Conservation (phyloP, 495 filamentous ascomycete species). For the Penicillium coprophilum region DNA sequence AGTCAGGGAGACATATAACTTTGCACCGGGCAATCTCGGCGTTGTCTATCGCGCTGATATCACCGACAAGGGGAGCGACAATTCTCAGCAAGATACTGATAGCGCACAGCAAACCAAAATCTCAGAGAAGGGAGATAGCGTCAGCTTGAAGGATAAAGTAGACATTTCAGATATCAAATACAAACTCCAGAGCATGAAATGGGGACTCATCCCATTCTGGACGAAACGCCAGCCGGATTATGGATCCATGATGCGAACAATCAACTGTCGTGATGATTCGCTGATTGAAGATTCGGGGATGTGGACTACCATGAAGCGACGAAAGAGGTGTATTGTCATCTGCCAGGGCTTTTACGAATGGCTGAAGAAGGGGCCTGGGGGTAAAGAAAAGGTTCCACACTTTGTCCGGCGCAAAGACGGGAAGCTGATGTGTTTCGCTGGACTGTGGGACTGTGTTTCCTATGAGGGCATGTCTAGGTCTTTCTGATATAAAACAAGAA, state of each 20-base stretch:
- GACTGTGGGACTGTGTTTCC: conserved; percentile 84
- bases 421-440: conserved; percentile 82
- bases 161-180: conserved; percentile 52
- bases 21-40: conserved; percentile 84
- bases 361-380: conserved; percentile 72
- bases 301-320: conserved; percentile 88
- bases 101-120: conserved; percentile 13
- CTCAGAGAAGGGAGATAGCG: neutral
- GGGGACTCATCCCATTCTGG: conserved; percentile 92
- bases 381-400: conserved; percentile 79
- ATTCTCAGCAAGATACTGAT: conserved; percentile 28
- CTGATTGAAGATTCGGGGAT: conserved; percentile 72
- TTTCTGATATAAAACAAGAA: neutral
- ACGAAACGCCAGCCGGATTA: conserved; percentile 80
- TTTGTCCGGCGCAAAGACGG: conserved; percentile 80
- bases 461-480: conserved; percentile 61
- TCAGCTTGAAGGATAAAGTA: neutral
- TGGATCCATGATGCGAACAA: conserved; percentile 74
- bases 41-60: conserved; percentile 81
- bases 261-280: conserved; percentile 94
- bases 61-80: conserved; percentile 48
- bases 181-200: conserved; percentile 88
- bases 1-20: conserved; percentile 83
- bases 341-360: conserved; percentile 97
- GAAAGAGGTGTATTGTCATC: conserved; percentile 81